These are phyloP conservation scores for Leonotis leonurus DNA, from an alignment of 257 asterid species.

Conservation along the genomic window DNA sequence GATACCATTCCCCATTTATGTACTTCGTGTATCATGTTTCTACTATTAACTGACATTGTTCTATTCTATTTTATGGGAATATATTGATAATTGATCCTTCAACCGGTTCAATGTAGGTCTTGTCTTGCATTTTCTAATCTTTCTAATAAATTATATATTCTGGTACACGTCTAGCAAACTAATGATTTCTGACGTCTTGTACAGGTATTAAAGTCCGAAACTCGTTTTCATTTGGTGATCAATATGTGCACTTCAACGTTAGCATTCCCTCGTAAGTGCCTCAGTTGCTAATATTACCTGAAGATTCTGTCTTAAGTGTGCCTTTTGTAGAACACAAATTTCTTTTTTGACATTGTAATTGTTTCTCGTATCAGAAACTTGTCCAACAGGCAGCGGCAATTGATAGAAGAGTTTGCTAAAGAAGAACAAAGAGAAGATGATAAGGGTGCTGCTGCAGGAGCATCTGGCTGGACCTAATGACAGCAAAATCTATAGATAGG, in stretches of 20 bases:
- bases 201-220: slow-evolving; percentile 70
- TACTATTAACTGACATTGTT: too few species aligned
- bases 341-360: too few species aligned
- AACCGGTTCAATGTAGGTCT: neutral
- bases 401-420: slow-evolving; percentile 82
- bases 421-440: slow-evolving; percentile 66
- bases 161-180: too few species aligned
- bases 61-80: too few species aligned
- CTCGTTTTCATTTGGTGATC: slow-evolving; percentile 68
- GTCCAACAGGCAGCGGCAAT: slow-evolving; percentile 73
- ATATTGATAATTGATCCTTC: neutral
- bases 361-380: slow-evolving; percentile 34
- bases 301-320: too few species aligned
- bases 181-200: slow-evolving; percentile 10
- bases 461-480: slow-evolving; percentile 37
- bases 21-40: too few species aligned
- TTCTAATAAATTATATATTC: too few species aligned
- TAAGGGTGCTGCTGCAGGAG: slow-evolving; percentile 71
- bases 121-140: too few species aligned
- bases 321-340: too few species aligned
- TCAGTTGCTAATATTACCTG: too few species aligned
- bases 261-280: slow-evolving; percentile 72
- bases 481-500: neutral
- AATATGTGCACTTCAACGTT: slow-evolving; percentile 82
- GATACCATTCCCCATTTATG: too few species aligned